A percentile compares a stretch with the other conserved stretches of the same genome.
These are phyloP conservation scores for Aspergillus olivimuriae DNA, from an alignment of 495 filamentous ascomycete genomes.

Conservation along the genomic window DNA sequence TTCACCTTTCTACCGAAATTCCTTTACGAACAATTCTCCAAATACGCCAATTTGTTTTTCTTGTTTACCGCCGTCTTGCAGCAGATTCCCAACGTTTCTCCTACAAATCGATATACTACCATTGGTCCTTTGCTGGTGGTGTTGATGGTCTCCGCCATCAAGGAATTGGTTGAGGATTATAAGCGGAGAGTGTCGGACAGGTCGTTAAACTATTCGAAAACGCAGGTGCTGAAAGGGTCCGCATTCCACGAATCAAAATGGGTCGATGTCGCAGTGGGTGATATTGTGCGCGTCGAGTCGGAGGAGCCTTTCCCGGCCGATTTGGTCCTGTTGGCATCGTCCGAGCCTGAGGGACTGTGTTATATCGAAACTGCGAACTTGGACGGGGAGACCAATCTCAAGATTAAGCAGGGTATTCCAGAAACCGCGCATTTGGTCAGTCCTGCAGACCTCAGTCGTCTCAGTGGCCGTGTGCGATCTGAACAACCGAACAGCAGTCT, in stretches of 20 bases:
- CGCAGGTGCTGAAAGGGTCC: slow-evolving; percentile 77
- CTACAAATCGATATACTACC: slow-evolving; percentile 92
- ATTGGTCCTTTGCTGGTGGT: slow-evolving; percentile 90
- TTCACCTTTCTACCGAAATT: slow-evolving; percentile 97
- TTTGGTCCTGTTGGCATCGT: slow-evolving; percentile 83
- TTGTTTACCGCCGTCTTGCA: slow-evolving; percentile 93
- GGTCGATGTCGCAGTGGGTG: slow-evolving; percentile 90
- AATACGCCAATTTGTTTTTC: slow-evolving; percentile 99
- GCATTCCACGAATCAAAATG: slow-evolving; percentile 82
- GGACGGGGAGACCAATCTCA: slow-evolving; percentile 97
- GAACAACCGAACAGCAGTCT: slow-evolving; percentile 98
- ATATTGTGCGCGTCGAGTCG: slow-evolving; percentile 90
- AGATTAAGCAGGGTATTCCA: slow-evolving; percentile 97
- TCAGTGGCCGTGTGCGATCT: slow-evolving; percentile 81
- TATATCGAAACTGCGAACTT: slow-evolving; percentile 99
- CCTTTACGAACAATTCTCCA: slow-evolving; percentile 97
- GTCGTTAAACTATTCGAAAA: slow-evolving; percentile 81
- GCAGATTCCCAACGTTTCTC: slow-evolving; percentile 91
- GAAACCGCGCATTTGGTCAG: slow-evolving; percentile 88
- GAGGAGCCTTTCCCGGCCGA: slow-evolving; percentile 97
- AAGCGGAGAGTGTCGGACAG: slow-evolving; percentile 83
- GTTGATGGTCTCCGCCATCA: slow-evolving; percentile 85
- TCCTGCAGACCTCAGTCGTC: slow-evolving; percentile 74
- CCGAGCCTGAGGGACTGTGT: slow-evolving; percentile 94
- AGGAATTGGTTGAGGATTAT: slow-evolving; percentile 92